Conservation (phyloP, 768 basidiomycete species). For the Vararia minispora region DNA sequence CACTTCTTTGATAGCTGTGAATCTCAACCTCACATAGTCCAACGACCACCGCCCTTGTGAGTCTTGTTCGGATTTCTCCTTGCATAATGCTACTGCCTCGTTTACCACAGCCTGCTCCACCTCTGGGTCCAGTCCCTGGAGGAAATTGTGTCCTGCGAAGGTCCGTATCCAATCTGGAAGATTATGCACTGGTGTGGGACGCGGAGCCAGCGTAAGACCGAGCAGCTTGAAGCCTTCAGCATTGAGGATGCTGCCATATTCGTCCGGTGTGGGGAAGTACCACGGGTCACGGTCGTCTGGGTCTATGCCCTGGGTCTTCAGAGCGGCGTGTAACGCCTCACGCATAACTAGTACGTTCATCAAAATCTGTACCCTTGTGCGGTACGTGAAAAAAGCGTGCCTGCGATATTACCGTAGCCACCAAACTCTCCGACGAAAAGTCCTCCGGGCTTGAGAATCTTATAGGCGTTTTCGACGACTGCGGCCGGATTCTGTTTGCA, state of each 20-base stretch:
- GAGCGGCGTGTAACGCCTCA: conserved; percentile 40
- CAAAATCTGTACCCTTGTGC: background rate
- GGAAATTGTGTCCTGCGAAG: conserved; percentile 5
- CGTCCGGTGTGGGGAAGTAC: conserved; percentile 69
- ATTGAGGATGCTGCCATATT: conserved; percentile 29
- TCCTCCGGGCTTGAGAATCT: conserved; percentile 57
- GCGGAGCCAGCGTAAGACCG: conserved; percentile 3
- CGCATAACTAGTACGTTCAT: conserved; percentile 44
- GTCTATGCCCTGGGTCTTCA: conserved; percentile 43
- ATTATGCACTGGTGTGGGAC: conserved; percentile 6
- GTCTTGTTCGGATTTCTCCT: no score
- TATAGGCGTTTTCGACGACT: conserved; percentile 50
- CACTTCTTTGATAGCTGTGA: conserved; percentile 5
- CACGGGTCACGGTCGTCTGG: conserved; percentile 61
- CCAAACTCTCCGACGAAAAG: conserved; percentile 71
- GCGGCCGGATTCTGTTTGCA: conserved; percentile 63
- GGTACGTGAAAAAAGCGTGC: conserved; percentile 23
- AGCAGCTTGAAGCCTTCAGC: conserved; percentile 5
- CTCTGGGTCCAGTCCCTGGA: conserved; percentile 4
- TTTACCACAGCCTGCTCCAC: conserved; percentile 4
- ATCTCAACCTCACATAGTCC: conserved; percentile 10
- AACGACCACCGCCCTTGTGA: conserved; percentile 7
- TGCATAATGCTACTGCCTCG: conserved; percentile 7
- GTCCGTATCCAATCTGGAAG: conserved; percentile 9
- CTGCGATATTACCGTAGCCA: conserved; percentile 60